These are phyloP conservation scores for Collybia sordida DNA, from an alignment of 768 basidiomycete genomes.

Conservation along the genomic window DNA sequence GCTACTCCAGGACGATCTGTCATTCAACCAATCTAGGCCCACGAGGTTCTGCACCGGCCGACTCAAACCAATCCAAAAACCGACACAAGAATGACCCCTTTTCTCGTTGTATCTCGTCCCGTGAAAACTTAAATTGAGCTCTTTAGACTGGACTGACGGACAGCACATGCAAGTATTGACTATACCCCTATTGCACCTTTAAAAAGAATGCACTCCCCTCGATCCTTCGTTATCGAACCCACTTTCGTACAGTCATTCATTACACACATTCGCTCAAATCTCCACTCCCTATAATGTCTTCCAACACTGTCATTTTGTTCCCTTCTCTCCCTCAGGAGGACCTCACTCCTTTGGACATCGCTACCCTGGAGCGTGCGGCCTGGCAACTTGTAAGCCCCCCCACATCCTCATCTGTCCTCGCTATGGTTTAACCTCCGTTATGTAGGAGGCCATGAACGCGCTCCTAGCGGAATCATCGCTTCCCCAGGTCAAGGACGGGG, in stretches of 20 bases:
- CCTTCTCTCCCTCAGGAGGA: not conserved
- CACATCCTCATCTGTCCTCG: not conserved
- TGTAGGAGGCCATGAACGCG: conserved; percentile 2
- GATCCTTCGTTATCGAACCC: not conserved
- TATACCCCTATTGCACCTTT: not conserved
- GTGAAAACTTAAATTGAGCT: too few species aligned
- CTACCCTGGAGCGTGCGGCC: not conserved
- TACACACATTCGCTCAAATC: not conserved
- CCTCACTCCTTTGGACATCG: not conserved
- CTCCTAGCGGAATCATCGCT: not conserved
- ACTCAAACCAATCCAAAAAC: too few species aligned
- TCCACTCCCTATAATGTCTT: not conserved
- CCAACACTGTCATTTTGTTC: not conserved
- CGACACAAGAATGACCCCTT: too few species aligned
- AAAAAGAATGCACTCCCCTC: not conserved
- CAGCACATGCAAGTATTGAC: too few species aligned
- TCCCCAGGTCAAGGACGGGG: not conserved
- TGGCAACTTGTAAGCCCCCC: not conserved
- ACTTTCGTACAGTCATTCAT: not conserved
- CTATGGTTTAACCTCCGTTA: not conserved
- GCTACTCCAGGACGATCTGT: too few species aligned
- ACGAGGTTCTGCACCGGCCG: too few species aligned
- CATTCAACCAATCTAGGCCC: too few species aligned
- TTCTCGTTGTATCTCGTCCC: too few species aligned
- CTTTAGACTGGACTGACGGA: too few species aligned